These are phyloP conservation scores for Neopestalotiopsis sp. DNA, from an alignment of 2,329 filamentous ascomycete species.

Conservation along the genomic window DNA sequence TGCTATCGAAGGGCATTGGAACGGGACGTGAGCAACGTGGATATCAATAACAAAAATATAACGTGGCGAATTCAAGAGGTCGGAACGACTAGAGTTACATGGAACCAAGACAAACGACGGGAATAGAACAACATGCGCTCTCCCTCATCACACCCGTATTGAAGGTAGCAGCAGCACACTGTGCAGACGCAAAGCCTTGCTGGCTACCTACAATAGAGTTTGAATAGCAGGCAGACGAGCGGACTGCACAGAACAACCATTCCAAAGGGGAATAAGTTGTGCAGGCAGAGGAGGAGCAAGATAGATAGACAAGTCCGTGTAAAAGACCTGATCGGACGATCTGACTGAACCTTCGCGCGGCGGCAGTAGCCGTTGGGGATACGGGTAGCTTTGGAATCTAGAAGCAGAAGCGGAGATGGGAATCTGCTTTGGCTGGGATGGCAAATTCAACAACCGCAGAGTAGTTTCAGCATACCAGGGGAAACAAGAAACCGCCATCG, in stretches of 20 bases:
- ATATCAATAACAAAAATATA: conserved; percentile 8
- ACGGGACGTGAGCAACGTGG: conserved; percentile 25
- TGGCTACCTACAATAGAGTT: not conserved
- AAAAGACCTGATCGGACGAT: not conserved
- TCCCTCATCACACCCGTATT: not conserved
- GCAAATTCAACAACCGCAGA: conserved; percentile 6
- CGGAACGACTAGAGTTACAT: conserved; percentile 11
- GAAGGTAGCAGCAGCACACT: not conserved
- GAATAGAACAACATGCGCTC: not conserved
- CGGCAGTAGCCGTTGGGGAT: conserved; percentile 11
- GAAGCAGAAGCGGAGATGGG: conserved; percentile 19
- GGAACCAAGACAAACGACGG: conserved; percentile 3
- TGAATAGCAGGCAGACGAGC: not conserved
- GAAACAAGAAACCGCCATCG: not conserved
- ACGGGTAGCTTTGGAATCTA: not conserved
- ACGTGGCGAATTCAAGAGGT: conserved; percentile 21
- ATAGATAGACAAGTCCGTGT: not conserved
- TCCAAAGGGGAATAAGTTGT: not conserved
- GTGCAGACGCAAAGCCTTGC: conserved; percentile 3
- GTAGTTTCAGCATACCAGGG: conserved; percentile 3
- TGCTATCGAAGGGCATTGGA: conserved; percentile 44
- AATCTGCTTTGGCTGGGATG: conserved; percentile 10
- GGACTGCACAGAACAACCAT: not conserved
- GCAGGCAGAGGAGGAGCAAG: not conserved
- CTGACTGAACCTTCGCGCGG: conserved; percentile 11